These are phyloP conservation scores for Gamarada debralockiae DNA, from an alignment of 495 filamentous ascomycete species.

Conservation along the genomic window DNA sequence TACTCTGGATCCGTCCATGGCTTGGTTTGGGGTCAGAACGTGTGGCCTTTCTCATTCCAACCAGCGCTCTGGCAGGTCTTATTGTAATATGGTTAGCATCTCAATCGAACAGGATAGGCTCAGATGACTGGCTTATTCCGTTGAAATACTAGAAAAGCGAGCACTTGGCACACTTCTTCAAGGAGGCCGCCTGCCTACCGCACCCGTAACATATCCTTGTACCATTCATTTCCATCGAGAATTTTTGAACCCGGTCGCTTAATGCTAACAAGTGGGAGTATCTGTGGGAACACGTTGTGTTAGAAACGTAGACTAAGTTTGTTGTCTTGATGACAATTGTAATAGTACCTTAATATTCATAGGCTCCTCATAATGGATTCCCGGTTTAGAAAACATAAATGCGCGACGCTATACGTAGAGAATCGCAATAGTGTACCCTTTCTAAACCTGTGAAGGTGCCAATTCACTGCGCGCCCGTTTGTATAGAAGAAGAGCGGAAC, in stretches of 20 bases:
- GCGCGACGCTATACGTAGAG: conserved; percentile 27
- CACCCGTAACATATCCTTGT: conserved; percentile 25
- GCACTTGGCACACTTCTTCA: conserved; percentile 24
- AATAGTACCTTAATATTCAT: conserved; percentile 26
- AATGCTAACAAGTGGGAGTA: conserved; percentile 30
- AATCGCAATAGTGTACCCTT: conserved; percentile 30
- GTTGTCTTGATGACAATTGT: background rate
- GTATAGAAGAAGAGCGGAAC: conserved; percentile 30
- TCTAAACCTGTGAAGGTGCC: conserved; percentile 21
- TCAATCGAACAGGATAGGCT: conserved; percentile 7
- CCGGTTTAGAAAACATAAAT: conserved; percentile 21
- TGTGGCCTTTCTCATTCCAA: conserved; percentile 32
- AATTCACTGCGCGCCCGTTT: conserved; percentile 24
- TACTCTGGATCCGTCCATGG: no score
- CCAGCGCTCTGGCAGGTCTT: conserved; percentile 24
- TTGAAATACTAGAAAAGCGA: conserved; percentile 29
- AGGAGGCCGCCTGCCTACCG: conserved; percentile 21
- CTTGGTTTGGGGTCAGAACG: no score
- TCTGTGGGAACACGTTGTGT: conserved; percentile 12
- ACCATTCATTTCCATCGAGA: conserved; percentile 23
- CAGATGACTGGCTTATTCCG: conserved; percentile 19
- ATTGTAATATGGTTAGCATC: conserved; percentile 21
- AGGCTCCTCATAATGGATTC: conserved; percentile 29
- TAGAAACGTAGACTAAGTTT: background rate
- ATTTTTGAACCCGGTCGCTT: conserved; percentile 27